Evolutionary conservation across 2,329 filamentous ascomycete species (phyloP), one percentile per base, ranked within the genome.

Genomic region (Aureobasidium zeae): DNA sequence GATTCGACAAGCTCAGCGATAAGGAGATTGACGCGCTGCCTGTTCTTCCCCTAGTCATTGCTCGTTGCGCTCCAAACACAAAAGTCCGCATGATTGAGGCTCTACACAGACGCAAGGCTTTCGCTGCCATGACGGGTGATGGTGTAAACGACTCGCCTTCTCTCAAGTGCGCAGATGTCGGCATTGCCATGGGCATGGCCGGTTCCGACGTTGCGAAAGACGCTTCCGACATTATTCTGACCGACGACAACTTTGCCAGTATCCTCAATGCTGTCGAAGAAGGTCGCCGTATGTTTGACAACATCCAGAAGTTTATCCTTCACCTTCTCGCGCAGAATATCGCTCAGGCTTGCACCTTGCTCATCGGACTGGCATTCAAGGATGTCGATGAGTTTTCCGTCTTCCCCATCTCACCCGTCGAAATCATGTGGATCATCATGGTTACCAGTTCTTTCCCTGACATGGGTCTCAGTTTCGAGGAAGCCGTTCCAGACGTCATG

Each of bases 391-490:
- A 76, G 7, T 72, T 83, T 48, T 89, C 85, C 0, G 85, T 91
- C 6, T 93, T 93, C 60, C 86, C 86, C 9, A 75, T 93, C 24
- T 79, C 83, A 0, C 85, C 86, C 0, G 76, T 93, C 3, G 81
- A 94, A 55, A 89, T 94, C 50, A 74, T 94, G 47, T 94, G 86
- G 86, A 86, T 94, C 61, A 94, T 94, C 63, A 89, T 94, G 83
- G 75, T 91, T 44, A 94, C 87, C 0, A 89, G 84, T 29, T 84
- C 81, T 5, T 78, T 91, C 61, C 86, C 86, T 1, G 87, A 88
- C 47, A 91, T 94, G 67, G 87, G 86, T 31, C 75, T 94, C 1
- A 86, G 86, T 15, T 81, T 86, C 52, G 86, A 94, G 62, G 67
- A 72, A 32, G 84, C 85, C 0, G 76, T 80, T 0, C 72, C 76